Conservation (phyloP, 139 green algal species). For the Parachlorella kessleri region DNA sequence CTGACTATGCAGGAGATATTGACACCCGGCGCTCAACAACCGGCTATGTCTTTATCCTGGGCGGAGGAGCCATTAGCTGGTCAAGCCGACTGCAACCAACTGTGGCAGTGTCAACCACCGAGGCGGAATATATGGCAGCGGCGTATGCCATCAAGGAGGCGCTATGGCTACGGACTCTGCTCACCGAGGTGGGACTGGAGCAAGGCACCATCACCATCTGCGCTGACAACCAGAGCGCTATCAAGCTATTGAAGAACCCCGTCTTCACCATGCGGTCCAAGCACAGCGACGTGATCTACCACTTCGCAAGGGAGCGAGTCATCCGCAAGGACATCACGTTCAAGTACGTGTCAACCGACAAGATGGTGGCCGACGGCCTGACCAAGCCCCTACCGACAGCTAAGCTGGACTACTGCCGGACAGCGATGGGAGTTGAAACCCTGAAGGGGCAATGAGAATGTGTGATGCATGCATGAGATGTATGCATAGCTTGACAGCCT, state of each 20-base stretch:
- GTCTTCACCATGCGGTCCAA: slow-evolving; percentile 27
- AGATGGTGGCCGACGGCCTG: slow-evolving; percentile 34
- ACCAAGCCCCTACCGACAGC: slow-evolving; percentile 32
- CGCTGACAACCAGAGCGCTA: slow-evolving; percentile 47
- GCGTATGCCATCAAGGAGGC: slow-evolving; percentile 42
- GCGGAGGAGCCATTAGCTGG: slow-evolving; percentile 50
- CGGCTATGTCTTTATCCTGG: slow-evolving; percentile 48
- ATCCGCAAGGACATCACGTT: slow-evolving; percentile 17
- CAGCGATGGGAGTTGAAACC: slow-evolving; percentile 35
- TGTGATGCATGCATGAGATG: no score
- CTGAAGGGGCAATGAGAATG: no score
- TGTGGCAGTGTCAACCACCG: slow-evolving; percentile 53
- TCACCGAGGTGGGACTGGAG: slow-evolving; percentile 20
- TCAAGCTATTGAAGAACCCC: slow-evolving; percentile 36
- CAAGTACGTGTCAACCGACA: slow-evolving; percentile 17
- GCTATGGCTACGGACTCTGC: slow-evolving; percentile 44
- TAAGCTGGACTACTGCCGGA: slow-evolving; percentile 19
- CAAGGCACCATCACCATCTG: slow-evolving; percentile 2
- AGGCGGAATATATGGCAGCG: slow-evolving; percentile 61
- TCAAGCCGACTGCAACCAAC: slow-evolving; percentile 44
- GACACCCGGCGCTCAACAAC: slow-evolving; percentile 42
- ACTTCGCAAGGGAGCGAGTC: slow-evolving; percentile 39
- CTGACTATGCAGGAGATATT: slow-evolving; percentile 43
- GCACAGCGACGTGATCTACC: slow-evolving; percentile 49
- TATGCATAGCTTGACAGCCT: no score